Evolutionary conservation across 805 yeast species (phyloP).

Genomic region (Candida succiphila): DNA sequence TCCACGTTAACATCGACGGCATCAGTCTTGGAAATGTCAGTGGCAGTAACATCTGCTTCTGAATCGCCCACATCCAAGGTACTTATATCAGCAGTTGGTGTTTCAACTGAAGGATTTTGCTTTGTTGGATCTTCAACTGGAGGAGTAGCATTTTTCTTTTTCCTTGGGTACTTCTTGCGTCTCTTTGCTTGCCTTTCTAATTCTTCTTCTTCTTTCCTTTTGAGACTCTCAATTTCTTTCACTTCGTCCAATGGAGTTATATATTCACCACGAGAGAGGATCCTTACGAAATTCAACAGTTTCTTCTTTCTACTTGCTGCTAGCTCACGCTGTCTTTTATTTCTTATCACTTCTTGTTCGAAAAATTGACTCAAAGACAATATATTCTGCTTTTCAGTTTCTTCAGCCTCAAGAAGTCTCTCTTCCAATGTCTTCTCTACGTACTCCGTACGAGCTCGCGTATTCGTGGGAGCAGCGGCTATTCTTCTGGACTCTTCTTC

Average conservation of each 20-base stretch:
- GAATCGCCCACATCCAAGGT: not conserved
- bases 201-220: constrained; percentile 24
- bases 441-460: constrained; percentile 22
- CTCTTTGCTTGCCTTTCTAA: constrained; percentile 8
- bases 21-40: too few species aligned
- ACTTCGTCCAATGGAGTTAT: constrained; percentile 61
- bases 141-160: constrained; percentile 5
- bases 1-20: too few species aligned
- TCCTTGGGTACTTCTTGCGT: constrained; percentile 35
- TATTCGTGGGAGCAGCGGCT: constrained; percentile 7
- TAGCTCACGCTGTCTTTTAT: constrained; percentile 65
- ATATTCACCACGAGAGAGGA: constrained; percentile 33
- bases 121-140: constrained; percentile 10
- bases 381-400: constrained; percentile 72
- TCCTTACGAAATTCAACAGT: constrained; percentile 49
- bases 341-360: constrained; percentile 77
- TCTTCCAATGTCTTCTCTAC: constrained; percentile 59
- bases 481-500: constrained; percentile 52
- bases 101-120: not conserved
- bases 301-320: constrained; percentile 56
- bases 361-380: constrained; percentile 66
- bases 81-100: not conserved
- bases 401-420: constrained; percentile 70
- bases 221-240: constrained; percentile 28
- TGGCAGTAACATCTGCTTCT: too few species aligned